Evolutionary conservation across 164 flowering plant genomes (phyloP), one percentile per base, ranked within the genome.

Genomic region (Aristolochia contorta): DNA sequence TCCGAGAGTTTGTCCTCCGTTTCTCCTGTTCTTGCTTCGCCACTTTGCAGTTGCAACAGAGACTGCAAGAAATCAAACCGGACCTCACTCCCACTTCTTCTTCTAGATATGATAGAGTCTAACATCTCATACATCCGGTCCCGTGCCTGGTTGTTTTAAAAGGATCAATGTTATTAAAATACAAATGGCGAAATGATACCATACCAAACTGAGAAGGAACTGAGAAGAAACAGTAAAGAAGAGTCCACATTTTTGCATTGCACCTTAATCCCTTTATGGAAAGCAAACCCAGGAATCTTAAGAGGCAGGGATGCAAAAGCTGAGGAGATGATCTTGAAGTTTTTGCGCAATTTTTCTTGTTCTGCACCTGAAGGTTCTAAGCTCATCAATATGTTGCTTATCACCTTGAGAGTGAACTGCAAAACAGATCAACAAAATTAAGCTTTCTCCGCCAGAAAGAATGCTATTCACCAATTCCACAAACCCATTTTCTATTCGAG

Each of bases 361-460:
- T 82, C 85, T 56, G 75, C 82, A 0, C 86, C 85, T 0, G 63
- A 72, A 14, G 89, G 86, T 67, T 84, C 86, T 45, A 82, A 68
- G 78, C 89, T 80, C 79, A 84, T 80, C 52, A 84, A 71, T 82
- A 82, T 80, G 74, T 80, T 67, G 49, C 90, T 79, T 30, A 82
- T 84, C 54, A 80, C 85, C 68, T 80, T 79, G 43, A 84, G 72
- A 24, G 86, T 82, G 69, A 82, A 84, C 90, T 84, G 84, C 77
- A 78, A 30, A 69, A 63, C 0, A 14, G 22, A 54, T 37, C 12
- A n/a, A 37, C 43, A 6, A 37, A 8, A 37, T 8, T 37, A 37
- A 37, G 43, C 43, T 10, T 37, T 6, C 43, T 37, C 12, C 7
- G 43, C 43, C 43, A 37, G 43, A 37, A 37, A 37, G 10, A 10